phyloP scores from a whole-genome alignment of 2,329 filamentous ascomycete species.

The Claviceps paspali region DNA sequence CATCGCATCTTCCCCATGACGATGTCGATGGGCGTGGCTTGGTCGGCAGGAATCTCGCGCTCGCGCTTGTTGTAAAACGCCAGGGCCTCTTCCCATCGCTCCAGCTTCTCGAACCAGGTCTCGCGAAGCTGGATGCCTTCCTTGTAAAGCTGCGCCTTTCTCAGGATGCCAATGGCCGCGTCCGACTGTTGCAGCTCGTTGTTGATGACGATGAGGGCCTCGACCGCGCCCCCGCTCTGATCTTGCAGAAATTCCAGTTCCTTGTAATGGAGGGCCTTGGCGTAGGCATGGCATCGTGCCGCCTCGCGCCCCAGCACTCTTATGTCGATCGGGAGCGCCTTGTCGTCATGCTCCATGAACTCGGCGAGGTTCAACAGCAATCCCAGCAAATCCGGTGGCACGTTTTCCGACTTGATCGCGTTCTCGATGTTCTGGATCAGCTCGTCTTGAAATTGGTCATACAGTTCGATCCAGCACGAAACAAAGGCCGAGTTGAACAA shows the following conservation, averaged over 20 bases:
- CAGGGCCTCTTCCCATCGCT: slow-evolving; percentile 94
- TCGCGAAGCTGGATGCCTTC: slow-evolving; percentile 89
- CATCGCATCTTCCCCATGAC: slow-evolving; percentile 99
- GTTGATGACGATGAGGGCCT: slow-evolving; percentile 97
- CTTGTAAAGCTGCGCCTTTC: slow-evolving; percentile 88
- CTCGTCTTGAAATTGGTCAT: slow-evolving; percentile 93
- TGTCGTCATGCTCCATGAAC: slow-evolving; percentile 99
- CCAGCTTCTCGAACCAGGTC: slow-evolving; percentile 97
- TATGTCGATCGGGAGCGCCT: slow-evolving; percentile 94
- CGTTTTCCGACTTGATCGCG: slow-evolving; percentile 86
- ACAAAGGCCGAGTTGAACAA: slow-evolving; percentile 98
- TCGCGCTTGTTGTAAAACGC: slow-evolving; percentile 84
- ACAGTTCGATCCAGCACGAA: slow-evolving; percentile 96
- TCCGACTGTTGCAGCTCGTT: slow-evolving; percentile 98
- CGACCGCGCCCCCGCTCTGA: slow-evolving; percentile 86
- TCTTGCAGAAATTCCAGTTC: slow-evolving; percentile 97
- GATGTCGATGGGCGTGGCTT: slow-evolving; percentile 64
- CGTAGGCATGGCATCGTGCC: slow-evolving; percentile 92
- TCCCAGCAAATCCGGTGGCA: slow-evolving; percentile 88
- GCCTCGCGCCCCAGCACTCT: slow-evolving; percentile 86
- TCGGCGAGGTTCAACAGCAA: slow-evolving; percentile 91
- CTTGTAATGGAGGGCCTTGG: slow-evolving; percentile 97
- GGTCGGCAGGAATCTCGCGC: slow-evolving; percentile 42
- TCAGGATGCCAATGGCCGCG: slow-evolving; percentile 91
- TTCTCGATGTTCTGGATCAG: slow-evolving; percentile 91